A percentile compares a stretch with the other conserved stretches of the same genome.
These are phyloP conservation scores for Wickerhamomyces strasburgensis DNA, from an alignment of 805 yeast genomes.

Conservation along the genomic window DNA sequence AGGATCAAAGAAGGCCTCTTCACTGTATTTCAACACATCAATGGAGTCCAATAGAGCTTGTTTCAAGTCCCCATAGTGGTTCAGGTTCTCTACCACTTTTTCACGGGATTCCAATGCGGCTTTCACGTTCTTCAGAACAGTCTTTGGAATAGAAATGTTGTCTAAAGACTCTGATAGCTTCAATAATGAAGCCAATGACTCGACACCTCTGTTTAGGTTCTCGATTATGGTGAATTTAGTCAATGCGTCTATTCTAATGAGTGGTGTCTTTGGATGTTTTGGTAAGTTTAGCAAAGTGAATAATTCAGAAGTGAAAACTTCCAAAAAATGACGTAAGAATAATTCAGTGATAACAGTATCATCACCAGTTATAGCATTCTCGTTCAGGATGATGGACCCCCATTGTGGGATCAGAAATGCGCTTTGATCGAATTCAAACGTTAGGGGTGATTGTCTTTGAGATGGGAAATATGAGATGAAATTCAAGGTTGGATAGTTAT, in stretches of 20 bases:
- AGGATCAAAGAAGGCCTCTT: slow-evolving; percentile 82
- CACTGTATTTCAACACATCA: slow-evolving; percentile 30
- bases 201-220: slow-evolving; percentile 57
- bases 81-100: slow-evolving; percentile 26
- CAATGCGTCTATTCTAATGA: slow-evolving; percentile 59
- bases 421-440: slow-evolving; percentile 27
- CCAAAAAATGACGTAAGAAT: slow-evolving; percentile 54
- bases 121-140: slow-evolving; percentile 55
- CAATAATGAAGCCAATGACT: slow-evolving; percentile 68
- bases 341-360: slow-evolving; percentile 31
- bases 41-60: slow-evolving; percentile 58
- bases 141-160: slow-evolving; percentile 78
- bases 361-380: slow-evolving; percentile 20
- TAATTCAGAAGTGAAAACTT: slow-evolving; percentile 69
- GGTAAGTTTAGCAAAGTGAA: slow-evolving; percentile 72
- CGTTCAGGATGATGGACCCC: slow-evolving; percentile 57
- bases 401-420: slow-evolving; percentile 78
- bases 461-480: slow-evolving; percentile 66
- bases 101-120: slow-evolving; percentile 40
- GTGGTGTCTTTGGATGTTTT: slow-evolving; percentile 48
- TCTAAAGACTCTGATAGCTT: slow-evolving; percentile 65
- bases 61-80: slow-evolving; percentile 30
- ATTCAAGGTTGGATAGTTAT: slow-evolving; percentile 63
- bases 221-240: slow-evolving; percentile 53
- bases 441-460: slow-evolving; percentile 42